phyloP scores from a whole-genome alignment of 257 asterid species.

The Jacaranda mimosifolia region DNA sequence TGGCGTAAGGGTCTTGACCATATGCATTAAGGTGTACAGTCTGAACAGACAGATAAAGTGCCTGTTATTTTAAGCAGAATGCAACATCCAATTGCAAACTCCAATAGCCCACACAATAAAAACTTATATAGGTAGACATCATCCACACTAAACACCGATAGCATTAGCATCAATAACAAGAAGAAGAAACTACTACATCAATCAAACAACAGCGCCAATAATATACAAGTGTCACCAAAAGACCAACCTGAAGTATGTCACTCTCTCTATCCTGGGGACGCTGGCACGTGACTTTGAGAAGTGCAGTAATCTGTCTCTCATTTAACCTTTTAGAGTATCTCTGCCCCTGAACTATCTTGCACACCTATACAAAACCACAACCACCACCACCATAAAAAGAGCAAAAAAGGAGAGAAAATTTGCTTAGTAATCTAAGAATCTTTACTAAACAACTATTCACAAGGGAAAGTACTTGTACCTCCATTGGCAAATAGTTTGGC shows the following conservation, averaged over 20 bases:
- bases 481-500: constrained; percentile 95
- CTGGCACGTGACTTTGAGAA: constrained; percentile 95
- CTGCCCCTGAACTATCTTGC: constrained; percentile 96
- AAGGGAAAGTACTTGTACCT: constrained; percentile 56
- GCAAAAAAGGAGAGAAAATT: neutral
- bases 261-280: constrained; percentile 86
- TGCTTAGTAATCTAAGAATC: neutral
- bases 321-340: constrained; percentile 91
- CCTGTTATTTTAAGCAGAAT: neutral
- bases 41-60: constrained; percentile 43
- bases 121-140: neutral
- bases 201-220: constrained; percentile 9
- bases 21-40: constrained; percentile 91
- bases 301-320: constrained; percentile 91
- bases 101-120: neutral
- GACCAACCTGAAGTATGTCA: constrained; percentile 75
- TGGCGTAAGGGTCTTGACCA: constrained; percentile 79
- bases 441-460: neutral
- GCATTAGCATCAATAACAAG: neutral
- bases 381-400: too few species aligned
- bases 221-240: neutral
- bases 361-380: constrained; percentile 58
- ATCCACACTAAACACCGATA: neutral
- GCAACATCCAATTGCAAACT: neutral
- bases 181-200: neutral